Evolutionary conservation across 1,284 basidiomycete species (phyloP).

Genomic region (Inonotus obliquus): DNA sequence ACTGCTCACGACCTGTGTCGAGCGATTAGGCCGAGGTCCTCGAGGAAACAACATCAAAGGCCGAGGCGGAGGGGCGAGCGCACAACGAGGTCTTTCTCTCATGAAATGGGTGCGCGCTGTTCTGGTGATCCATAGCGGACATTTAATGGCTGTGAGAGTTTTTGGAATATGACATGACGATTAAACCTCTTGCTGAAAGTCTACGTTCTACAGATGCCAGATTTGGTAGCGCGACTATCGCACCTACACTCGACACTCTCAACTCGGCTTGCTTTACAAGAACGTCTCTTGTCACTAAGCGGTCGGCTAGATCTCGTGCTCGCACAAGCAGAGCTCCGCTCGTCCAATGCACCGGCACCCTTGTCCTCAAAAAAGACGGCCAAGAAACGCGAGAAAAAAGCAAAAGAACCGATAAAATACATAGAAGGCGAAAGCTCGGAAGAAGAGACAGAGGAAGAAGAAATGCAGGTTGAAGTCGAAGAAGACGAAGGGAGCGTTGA

Average conservation of each 20-base stretch:
- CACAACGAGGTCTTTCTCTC: conserved; percentile 80
- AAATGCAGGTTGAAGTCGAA: conserved; percentile 53
- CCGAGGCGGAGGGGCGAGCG: conserved; percentile 77
- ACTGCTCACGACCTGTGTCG: conserved; percentile 85
- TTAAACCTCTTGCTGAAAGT: conserved; percentile 18
- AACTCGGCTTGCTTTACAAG: conserved; percentile 76
- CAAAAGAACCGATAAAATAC: conserved; percentile 49
- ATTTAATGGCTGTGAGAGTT: conserved; percentile 93
- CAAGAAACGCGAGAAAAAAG: conserved; percentile 27
- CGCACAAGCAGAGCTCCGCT: conserved; percentile 87
- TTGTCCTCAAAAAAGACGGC: conserved; percentile 38
- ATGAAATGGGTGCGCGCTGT: conserved; percentile 89
- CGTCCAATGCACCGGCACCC: conserved; percentile 55
- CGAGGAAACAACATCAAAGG: conserved; percentile 72
- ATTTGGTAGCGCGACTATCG: conserved; percentile 79
- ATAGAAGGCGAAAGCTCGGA: conserved; percentile 40
- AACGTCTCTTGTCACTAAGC: conserved; percentile 80
- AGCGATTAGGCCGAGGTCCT: conserved; percentile 79
- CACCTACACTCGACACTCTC: conserved; percentile 82
- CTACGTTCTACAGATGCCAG: conserved; percentile 62
- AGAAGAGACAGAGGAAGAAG: conserved; percentile 49
- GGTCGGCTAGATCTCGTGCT: conserved; percentile 92
- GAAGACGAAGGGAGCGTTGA: conserved; percentile 58
- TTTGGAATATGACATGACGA: conserved; percentile 18
- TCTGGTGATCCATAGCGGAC: conserved; percentile 83